Evolutionary conservation across 164 flowering plant genomes (phyloP).

Genomic region (Tetrastigma voinierianum): DNA sequence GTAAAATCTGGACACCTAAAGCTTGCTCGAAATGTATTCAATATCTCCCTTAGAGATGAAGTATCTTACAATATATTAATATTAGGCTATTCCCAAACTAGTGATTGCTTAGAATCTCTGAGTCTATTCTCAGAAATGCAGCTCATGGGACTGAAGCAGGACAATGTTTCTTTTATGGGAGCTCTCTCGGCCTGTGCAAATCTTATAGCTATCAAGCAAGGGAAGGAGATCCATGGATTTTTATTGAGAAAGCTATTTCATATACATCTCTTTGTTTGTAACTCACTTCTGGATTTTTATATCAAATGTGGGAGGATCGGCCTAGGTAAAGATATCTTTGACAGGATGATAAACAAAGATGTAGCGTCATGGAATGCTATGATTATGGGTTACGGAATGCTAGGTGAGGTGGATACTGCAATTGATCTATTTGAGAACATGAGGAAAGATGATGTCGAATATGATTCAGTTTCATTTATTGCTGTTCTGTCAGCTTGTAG

Average conservation of each 20-base stretch:
- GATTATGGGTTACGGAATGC: conserved; percentile 35
- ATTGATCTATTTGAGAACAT: conserved; percentile 24
- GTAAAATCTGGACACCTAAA: conserved; percentile 24
- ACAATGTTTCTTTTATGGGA: conserved; percentile 27
- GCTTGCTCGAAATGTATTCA: conserved; percentile 25
- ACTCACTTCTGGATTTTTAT: conserved; percentile 30
- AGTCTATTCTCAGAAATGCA: conserved; percentile 30
- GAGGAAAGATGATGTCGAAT: conserved; percentile 15
- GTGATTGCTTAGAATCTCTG: conserved; percentile 24
- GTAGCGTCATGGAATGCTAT: conserved; percentile 32
- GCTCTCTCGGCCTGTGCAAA: conserved; percentile 33
- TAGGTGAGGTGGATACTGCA: conserved; percentile 24
- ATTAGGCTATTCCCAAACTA: conserved; percentile 24
- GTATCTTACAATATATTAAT: conserved; percentile 30
- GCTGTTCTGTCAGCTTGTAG: conserved; percentile 32
- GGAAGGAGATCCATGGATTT: conserved; percentile 30
- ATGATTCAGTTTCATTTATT: conserved; percentile 28
- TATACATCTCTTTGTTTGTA: conserved; percentile 25
- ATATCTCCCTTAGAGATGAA: conserved; percentile 22
- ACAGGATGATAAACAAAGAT: conserved; percentile 21
- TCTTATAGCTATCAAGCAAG: conserved; percentile 28
- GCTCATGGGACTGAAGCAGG: conserved; percentile 18
- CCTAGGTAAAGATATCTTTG: conserved; percentile 19
- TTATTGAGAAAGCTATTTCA: conserved; percentile 16
- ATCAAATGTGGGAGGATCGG: conserved; percentile 30